Evolutionary conservation across 345 rosid genomes (phyloP), one percentile per base, ranked within the genome.

Genomic region (Raphanus sativus): DNA sequence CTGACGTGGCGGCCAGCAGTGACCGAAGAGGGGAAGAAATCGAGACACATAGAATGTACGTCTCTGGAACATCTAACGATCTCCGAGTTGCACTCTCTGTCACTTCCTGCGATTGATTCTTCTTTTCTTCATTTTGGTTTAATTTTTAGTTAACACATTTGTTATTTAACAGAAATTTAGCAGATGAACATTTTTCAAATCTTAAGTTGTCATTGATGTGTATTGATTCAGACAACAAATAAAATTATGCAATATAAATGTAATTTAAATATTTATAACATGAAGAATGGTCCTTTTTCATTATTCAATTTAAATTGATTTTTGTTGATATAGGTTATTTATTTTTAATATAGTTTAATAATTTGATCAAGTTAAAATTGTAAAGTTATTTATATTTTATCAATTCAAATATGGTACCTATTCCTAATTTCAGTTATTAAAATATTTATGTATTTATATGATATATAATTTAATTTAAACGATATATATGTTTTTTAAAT

Each of bases 81-180:
- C 98, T 95, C 34, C 92, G 99, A 2, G 97, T 89, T 65, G 98
- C 94, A 4, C 97, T 95, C 16, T 89, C 98, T 58, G 90, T 95
- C 34, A 85, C 94, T 69, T 89, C 98, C 16, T 88, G 86, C 61
- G 98, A 95, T 86, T 94, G 74, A 74, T 32, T 21, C 21, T 21
- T 21, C 76, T 67, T 45, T 56, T 71, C 64, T 28, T 62, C 77
- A 16, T 70, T 78, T 17, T 45, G 16, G 5, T 60, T 62, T 67
- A 62, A 63, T 24, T 33, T 16, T 26, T 16, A 24, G 30, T 56
- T 15, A 24, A 60, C 58, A 67, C 62, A 67, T 73, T 67, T 60
- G 62, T 59, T 66, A 48, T 66, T 32, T 26, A 60, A 60, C 25
- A 45, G 67, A 66, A 70, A 56, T 40, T 36, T 70, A 54, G 33